Base-by-base conservation (phyloP, 495 filamentous ascomycete genomes). In the Rhypophila decipiens region DNA sequence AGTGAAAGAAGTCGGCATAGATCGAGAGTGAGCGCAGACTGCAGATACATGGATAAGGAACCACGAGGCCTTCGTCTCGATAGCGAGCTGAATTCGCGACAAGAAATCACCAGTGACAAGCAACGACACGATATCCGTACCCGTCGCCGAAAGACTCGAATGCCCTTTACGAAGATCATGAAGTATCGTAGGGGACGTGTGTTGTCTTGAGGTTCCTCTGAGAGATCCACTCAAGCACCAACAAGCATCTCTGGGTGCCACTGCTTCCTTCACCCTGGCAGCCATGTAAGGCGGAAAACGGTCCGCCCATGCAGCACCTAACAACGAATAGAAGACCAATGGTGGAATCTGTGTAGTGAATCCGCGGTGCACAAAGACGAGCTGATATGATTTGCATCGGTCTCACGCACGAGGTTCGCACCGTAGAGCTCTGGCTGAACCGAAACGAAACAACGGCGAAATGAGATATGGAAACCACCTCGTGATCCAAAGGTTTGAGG, bases 261-360 rank as follows among this genome's bases (percentile, higher is more conserved):
- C 47, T 49, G 40, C 49, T 55, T 57, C 46, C 33, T n/a, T n/a
- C 13, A 59, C 58, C 63, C 55, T 58, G 58, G 59, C 54, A 44
- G 48, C 49, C 57, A 63, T 67, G 61, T 65, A 61, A 55, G 64
- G 64, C 64, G 64, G 64, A 67, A 63, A 67, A 67, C 64, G 64
- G 64, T 67, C 64, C 64, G 64, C 64, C 46, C 61, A 56, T 67
- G 64, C 64, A 67, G 61, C 42, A 49, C 34, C 41, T 15, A 39
- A 47, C 46, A 54, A 50, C 62, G 60, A 65, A 65, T 65, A 47
- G 51, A 24, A 47, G 52, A 44, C 37, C 45, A 50, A 49, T 37
- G 47, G 42, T 52, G 49, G 42, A 39, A 48, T n/a, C n/a, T n/a
- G n/a, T n/a, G n/a, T n/a, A n/a, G n/a, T n/a, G n/a, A n/a, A n/a